Conservation (phyloP, 306 rosid genomes). For the Rubus parviflorus region DNA sequence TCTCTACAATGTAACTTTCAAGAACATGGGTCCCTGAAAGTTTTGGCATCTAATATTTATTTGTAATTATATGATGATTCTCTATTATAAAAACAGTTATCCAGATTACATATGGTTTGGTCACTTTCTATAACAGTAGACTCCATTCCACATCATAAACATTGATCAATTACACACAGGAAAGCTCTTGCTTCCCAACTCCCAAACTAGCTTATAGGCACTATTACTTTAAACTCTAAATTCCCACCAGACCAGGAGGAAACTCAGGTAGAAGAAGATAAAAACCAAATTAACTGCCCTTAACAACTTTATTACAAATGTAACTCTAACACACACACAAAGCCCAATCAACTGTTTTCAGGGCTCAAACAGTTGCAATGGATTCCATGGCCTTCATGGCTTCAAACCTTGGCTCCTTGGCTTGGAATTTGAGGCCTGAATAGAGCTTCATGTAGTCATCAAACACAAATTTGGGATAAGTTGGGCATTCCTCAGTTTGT, state of each 20-base stretch:
- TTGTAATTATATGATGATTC: background rate
- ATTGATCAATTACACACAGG: background rate
- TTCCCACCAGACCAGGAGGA: constrained; percentile 1
- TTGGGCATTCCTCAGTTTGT: constrained; percentile 39
- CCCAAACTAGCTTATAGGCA: background rate
- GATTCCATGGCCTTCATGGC: constrained; percentile 74
- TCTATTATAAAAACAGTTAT: background rate
- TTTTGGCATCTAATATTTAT: background rate
- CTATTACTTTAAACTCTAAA: background rate
- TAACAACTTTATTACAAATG: background rate
- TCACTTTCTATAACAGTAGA: background rate
- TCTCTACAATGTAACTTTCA: background rate
- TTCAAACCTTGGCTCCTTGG: constrained; percentile 95
- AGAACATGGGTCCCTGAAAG: constrained; percentile 13
- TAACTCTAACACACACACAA: background rate
- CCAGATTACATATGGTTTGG: constrained; percentile 5
- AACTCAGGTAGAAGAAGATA: background rate
- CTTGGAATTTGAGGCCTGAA: constrained; percentile 79
- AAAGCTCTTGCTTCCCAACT: background rate
- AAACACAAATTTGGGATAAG: constrained; percentile 87
- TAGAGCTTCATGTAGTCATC: constrained; percentile 97
- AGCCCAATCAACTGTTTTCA: background rate
- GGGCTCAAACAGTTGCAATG: constrained; percentile 54
- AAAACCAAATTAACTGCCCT: background rate
- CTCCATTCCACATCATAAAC: background rate